Evolutionary conservation across 1,139 yeast species (phyloP), one percentile per base, ranked within the genome.

Genomic region (Pichia sp.): DNA sequence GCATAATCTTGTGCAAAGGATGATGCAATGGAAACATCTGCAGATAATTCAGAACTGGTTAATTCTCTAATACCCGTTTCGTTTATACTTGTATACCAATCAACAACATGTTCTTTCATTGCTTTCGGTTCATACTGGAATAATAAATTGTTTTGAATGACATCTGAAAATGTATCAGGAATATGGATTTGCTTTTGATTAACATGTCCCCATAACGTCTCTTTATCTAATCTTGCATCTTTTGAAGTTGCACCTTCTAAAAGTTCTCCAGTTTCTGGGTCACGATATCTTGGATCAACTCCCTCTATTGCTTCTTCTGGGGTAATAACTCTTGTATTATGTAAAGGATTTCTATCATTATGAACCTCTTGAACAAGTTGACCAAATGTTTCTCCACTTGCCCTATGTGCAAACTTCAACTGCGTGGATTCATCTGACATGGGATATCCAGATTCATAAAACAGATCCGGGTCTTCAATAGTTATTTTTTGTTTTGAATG

Each of bases 1-100:
- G 89, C 84, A 57, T 86, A 91, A 56, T 87, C 85, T 54, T 86
- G 96, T 10, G 86, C 66, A 55, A 91, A 87, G n/a, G 84, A 69
- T 0, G 91, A 82, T 0, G 87, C 91, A 30, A 91, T 76, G 50
- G 83, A 85, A 2, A 93, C 78, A 60, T 89, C 95, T 3, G 84
- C 83, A 41, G 85, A 94, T 40, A 78, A 61, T 1, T 70, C 61
- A 6, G 76, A 72, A 9, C 66, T 66, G 0, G 83, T 73, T 7
- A 63, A 61, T 35, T 64, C 60, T 47, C 78, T 82, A 4, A 80
- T 57, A 43, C 74, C 76, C 3, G 68, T 68, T 37, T 74, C 70
- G 32, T 66, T 66, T 40, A 81, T 50, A 23, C 68, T 63, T 39
- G 76, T 70, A 54, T 65, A 78, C 37, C 75, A 66, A 42, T 61